Percentiles rank a stretch among this genome's conserved stretches.
Conservation (phyloP, 1,284 basidiomycete genomes). For the Neolentinus lepideus region DNA sequence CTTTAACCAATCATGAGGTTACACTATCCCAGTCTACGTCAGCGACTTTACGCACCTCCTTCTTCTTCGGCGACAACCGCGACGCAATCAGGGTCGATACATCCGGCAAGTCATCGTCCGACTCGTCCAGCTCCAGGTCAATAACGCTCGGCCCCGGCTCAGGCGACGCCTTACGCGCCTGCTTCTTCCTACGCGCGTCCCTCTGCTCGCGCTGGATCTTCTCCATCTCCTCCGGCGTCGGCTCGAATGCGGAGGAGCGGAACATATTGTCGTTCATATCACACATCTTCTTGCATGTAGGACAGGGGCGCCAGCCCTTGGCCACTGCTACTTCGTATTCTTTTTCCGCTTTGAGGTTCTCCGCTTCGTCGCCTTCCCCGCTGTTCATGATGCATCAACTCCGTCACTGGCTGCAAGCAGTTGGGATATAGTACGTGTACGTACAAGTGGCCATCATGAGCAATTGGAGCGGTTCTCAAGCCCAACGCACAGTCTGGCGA, state of each 20-base stretch:
- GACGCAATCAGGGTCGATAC: conserved; percentile 10
- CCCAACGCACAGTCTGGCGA: conserved; percentile 43
- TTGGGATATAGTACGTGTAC: conserved; percentile 12
- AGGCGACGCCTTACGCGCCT: background rate
- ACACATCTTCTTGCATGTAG: conserved; percentile 51
- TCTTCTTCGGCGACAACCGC: background rate
- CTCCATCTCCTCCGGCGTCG: conserved; percentile 26
- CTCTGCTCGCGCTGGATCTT: conserved; percentile 15
- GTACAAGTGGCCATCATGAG: conserved; percentile 52
- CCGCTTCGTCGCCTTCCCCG: conserved; percentile 44
- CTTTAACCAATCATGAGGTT: background rate
- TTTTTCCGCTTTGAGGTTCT: conserved; percentile 46
- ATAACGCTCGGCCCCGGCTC: conserved; percentile 11
- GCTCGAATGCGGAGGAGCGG: conserved; percentile 49
- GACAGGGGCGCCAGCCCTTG: conserved; percentile 57
- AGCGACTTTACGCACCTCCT: background rate
- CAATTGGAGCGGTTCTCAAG: conserved; percentile 39
- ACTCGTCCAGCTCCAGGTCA: conserved; percentile 18
- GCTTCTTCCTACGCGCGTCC: conserved; percentile 5
- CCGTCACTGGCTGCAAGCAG: background rate
- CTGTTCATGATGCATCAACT: conserved; percentile 21
- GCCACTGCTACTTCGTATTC: conserved; percentile 46
- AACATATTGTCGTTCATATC: conserved; percentile 45
- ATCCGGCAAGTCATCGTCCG: conserved; percentile 43
- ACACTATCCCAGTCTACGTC: background rate